Evolutionary conservation across 2,329 filamentous ascomycete genomes (phyloP).

Genomic region (Biscogniauxia sp.): DNA sequence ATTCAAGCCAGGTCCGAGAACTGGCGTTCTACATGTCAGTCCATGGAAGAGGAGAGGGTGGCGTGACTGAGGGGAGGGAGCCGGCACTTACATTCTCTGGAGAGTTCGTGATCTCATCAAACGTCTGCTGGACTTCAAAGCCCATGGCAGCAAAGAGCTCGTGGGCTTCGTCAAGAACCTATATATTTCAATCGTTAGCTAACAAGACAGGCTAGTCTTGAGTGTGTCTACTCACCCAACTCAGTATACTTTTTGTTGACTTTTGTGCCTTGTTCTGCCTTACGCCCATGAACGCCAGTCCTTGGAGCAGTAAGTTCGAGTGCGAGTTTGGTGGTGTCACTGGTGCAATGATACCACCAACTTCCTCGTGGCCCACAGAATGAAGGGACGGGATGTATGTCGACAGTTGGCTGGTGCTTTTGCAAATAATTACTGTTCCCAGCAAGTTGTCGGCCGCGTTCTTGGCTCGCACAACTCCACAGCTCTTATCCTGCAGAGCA

Average conservation of each 20-base stretch:
- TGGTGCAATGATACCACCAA: conserved; percentile 77
- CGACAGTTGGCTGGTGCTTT: conserved; percentile 64
- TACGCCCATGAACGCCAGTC: conserved; percentile 75
- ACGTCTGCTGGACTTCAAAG: conserved; percentile 33
- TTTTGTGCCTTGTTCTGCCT: conserved; percentile 79
- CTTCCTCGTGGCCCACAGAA: conserved; percentile 52
- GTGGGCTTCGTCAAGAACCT: conserved; percentile 33
- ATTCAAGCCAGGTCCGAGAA: conserved; percentile 25
- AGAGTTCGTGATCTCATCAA: conserved; percentile 35
- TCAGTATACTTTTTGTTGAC: conserved; percentile 69
- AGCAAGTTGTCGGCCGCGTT: conserved; percentile 65
- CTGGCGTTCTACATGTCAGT: conserved; percentile 19
- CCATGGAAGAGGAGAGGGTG: neutral
- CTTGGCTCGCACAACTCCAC: conserved; percentile 82
- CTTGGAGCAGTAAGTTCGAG: conserved; percentile 69
- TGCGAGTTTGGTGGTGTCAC: conserved; percentile 70
- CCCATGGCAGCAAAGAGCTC: conserved; percentile 33
- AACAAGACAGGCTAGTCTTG: conserved; percentile 19
- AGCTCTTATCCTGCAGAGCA: conserved; percentile 69
- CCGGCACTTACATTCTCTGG: conserved; percentile 31
- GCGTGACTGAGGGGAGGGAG: neutral
- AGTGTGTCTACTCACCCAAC: conserved; percentile 63
- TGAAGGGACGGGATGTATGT: conserved; percentile 68
- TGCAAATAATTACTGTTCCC: conserved; percentile 78
- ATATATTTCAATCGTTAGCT: conserved; percentile 3